phyloP scores from a whole-genome alignment of 768 basidiomycete genomes.

The Amanita inopinata region DNA sequence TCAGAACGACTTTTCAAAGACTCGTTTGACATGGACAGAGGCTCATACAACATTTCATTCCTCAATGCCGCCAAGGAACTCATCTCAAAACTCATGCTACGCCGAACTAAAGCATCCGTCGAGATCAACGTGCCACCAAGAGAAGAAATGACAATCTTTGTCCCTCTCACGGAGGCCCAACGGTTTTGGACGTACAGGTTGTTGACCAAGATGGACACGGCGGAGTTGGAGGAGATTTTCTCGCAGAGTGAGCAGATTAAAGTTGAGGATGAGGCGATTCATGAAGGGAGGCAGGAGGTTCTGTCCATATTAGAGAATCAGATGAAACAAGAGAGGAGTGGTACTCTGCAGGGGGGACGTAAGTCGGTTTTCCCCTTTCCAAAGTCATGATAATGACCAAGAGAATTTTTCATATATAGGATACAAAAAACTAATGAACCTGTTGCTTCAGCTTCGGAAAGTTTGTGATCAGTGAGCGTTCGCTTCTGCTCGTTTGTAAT shows the following conservation, averaged over 20 bases:
- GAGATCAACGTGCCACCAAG: slow-evolving; percentile 38
- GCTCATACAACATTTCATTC: slow-evolving; percentile 40
- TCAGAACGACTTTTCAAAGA: slow-evolving; percentile 40
- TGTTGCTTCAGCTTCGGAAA: slow-evolving; percentile 63
- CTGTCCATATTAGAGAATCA: slow-evolving; percentile 28
- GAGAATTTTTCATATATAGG: slow-evolving; percentile 19
- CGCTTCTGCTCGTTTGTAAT: too few species aligned
- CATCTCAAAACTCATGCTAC: slow-evolving; percentile 44
- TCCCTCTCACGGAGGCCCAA: slow-evolving; percentile 50
- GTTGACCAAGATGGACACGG: slow-evolving; percentile 40
- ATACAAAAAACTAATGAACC: slow-evolving; percentile 51
- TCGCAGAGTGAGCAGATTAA: slow-evolving; percentile 15
- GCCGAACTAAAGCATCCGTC: slow-evolving; percentile 47
- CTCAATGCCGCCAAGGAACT: slow-evolving; percentile 39
- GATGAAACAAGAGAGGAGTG: slow-evolving; percentile 19
- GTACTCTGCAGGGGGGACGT: slow-evolving; percentile 10
- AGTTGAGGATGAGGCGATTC: slow-evolving; percentile 15
- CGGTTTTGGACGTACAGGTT: slow-evolving; percentile 53
- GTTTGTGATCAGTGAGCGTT: slow-evolving; percentile 55
- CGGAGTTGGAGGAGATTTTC: slow-evolving; percentile 42
- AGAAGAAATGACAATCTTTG: slow-evolving; percentile 47
- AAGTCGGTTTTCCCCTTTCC: slow-evolving; percentile 13
- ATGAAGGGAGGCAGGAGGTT: slow-evolving; percentile 30
- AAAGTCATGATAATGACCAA: slow-evolving; percentile 13
- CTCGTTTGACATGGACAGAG: slow-evolving; percentile 44